Conservation (phyloP, 306 rosid species). For the Arachis stenosperma region DNA sequence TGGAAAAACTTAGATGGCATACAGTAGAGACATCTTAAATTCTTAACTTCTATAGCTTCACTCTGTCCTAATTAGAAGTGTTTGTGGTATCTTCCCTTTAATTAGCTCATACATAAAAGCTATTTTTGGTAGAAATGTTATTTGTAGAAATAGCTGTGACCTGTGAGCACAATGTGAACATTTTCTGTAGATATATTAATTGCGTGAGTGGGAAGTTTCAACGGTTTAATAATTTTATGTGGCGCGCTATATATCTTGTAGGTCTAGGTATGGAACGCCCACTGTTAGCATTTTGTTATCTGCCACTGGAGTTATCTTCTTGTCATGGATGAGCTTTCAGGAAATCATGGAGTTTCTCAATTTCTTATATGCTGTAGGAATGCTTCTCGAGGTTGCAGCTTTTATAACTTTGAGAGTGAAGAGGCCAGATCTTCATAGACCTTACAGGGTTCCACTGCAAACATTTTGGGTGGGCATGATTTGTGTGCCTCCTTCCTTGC, state of each 20-base stretch:
- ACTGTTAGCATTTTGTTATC: conserved; percentile 81
- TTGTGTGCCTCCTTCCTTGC: conserved; percentile 71
- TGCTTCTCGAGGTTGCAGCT: conserved; percentile 92
- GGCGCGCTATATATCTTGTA: conserved; percentile 35
- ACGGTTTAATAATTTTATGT: conserved; percentile 28
- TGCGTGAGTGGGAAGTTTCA: conserved; percentile 31
- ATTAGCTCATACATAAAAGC: conserved; percentile 9
- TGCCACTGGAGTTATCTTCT: conserved; percentile 81
- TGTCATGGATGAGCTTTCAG: conserved; percentile 96
- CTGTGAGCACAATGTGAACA: neutral
- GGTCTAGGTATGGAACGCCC: conserved; percentile 87
- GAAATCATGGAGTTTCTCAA: conserved; percentile 88
- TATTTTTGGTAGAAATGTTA: neutral
- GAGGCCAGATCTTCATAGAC: conserved; percentile 75
- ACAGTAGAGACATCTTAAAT: neutral
- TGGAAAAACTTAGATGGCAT: neutral
- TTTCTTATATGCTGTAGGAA: conserved; percentile 81
- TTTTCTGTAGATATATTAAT: neutral
- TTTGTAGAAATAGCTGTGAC: neutral
- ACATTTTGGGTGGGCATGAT: conserved; percentile 75
- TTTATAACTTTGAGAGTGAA: conserved; percentile 68
- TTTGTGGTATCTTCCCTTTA: neutral
- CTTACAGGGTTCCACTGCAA: conserved; percentile 75
- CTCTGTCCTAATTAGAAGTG: neutral
- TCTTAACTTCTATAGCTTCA: too few relatives aligned